Percentiles rank a stretch among this genome's conserved stretches.
phyloP scores from a whole-genome alignment of 75 land plant genomes.

The Cunninghamia lanceolata region DNA sequence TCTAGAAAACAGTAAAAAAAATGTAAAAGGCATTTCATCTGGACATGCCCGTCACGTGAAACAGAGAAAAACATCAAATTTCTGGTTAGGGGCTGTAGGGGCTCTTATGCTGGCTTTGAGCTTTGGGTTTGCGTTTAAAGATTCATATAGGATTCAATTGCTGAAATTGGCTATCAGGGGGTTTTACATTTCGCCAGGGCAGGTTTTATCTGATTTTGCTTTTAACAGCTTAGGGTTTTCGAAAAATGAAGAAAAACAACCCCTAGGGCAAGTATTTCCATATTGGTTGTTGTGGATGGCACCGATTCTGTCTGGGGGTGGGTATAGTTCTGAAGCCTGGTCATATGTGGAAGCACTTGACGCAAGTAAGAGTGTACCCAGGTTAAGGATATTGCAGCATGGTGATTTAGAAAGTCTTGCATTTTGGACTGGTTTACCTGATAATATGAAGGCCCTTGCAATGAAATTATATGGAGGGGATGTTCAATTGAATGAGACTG shows the following conservation, averaged over 20 bases:
- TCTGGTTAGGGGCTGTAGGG: neutral
- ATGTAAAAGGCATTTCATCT: neutral
- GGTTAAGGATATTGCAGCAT: slow-evolving; percentile 33
- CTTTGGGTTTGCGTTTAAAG: neutral
- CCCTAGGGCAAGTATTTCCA: slow-evolving; percentile 5
- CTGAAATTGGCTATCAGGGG: neutral
- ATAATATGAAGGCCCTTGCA: slow-evolving; percentile 31
- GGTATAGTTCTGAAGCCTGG: slow-evolving; percentile 87
- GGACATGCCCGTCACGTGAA: neutral
- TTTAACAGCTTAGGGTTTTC: neutral
- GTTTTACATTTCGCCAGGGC: neutral
- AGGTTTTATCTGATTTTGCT: neutral
- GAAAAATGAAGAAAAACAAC: neutral
- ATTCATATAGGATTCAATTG: slow-evolving; percentile 1
- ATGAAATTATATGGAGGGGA: slow-evolving; percentile 29
- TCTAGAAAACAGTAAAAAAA: neutral
- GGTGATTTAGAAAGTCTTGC: slow-evolving; percentile 52
- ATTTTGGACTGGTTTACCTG: slow-evolving; percentile 78
- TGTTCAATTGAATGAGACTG: slow-evolving; percentile 33
- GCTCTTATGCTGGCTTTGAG: neutral
- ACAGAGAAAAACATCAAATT: neutral
- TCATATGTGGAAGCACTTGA: slow-evolving; percentile 55
- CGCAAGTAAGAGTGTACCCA: slow-evolving; percentile 19
- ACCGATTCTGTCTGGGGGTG: slow-evolving; percentile 87
- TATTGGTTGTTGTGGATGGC: slow-evolving; percentile 86